A percentile compares a stretch with the other conserved stretches of the same genome.
These are phyloP conservation scores for Yamadazyma kitorensis DNA, from an alignment of 805 yeast genomes.

Conservation along the genomic window DNA sequence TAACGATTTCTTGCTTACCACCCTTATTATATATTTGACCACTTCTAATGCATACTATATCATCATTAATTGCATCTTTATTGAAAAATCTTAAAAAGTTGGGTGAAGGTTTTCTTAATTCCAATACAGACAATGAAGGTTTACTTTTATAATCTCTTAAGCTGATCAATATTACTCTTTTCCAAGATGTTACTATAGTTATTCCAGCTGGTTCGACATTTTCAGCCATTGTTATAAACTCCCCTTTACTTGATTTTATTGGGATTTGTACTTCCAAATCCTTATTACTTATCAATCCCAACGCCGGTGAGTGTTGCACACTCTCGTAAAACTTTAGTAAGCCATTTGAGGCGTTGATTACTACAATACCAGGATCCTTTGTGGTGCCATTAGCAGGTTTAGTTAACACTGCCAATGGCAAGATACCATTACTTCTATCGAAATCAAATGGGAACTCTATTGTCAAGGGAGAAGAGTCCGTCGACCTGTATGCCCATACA, in stretches of 20 bases:
- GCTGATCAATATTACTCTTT: conserved; percentile 59
- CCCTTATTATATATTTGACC: conserved; percentile 54
- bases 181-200: conserved; percentile 64
- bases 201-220: conserved; percentile 75
- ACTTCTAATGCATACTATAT: conserved; percentile 56
- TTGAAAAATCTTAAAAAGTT: conserved; percentile 12
- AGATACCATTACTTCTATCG: conserved; percentile 17
- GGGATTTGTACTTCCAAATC: conserved; percentile 42
- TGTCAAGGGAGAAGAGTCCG: conserved; percentile 57
- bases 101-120: conserved; percentile 20
- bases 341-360: conserved; percentile 60
- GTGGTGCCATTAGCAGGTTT: conserved; percentile 51
- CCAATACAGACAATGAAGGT: conserved; percentile 42
- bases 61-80: conserved; percentile 26
- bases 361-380: conserved; percentile 66
- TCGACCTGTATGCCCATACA: conserved; percentile 68
- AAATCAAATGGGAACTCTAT: conserved; percentile 47
- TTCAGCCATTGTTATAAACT: conserved; percentile 53
- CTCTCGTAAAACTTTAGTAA: conserved; percentile 67
- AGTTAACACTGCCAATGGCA: conserved; percentile 58
- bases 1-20: conserved; percentile 35
- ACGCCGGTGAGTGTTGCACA: conserved; percentile 65
- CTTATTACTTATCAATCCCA: conserved; percentile 50
- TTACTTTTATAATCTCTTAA: conserved; percentile 70
- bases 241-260: conserved; percentile 38